Percentiles rank a stretch among this genome's conserved stretches.
Conservation (phyloP, 495 filamentous ascomycete species). For the Penicillium macrosclerotiorum region DNA sequence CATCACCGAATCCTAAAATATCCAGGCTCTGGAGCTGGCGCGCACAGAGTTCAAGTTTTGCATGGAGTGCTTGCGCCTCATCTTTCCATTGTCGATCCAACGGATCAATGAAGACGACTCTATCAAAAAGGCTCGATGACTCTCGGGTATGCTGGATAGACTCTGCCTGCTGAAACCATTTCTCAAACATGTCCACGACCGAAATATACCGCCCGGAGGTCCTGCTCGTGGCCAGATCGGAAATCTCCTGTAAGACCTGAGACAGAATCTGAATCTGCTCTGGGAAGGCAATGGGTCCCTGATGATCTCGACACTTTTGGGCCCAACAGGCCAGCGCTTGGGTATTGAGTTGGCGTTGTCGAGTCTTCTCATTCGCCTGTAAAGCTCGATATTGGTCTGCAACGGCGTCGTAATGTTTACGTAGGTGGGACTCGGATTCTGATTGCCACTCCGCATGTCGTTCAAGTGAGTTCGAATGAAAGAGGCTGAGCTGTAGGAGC, state of each 20-base stretch:
- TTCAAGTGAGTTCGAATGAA: slow-evolving; percentile 51
- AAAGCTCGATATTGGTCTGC: slow-evolving; percentile 33
- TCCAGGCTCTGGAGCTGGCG: slow-evolving; percentile 38
- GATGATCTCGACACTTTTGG: slow-evolving; percentile 29
- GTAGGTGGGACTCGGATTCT: slow-evolving; percentile 32
- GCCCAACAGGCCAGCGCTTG: slow-evolving; percentile 41
- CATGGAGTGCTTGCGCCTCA: slow-evolving; percentile 32
- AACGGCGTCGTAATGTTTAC: slow-evolving; percentile 40
- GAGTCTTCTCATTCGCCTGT: slow-evolving; percentile 33
- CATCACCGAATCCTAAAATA: slow-evolving; percentile 35
- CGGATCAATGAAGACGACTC: slow-evolving; percentile 39
- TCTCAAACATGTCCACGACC: slow-evolving; percentile 37
- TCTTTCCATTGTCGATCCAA: slow-evolving; percentile 45
- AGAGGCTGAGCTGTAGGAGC: slow-evolving; percentile 67
- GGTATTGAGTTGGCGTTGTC: slow-evolving; percentile 41
- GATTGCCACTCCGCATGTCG: slow-evolving; percentile 35
- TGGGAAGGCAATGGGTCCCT: slow-evolving; percentile 28
- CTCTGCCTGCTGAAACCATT: slow-evolving; percentile 43
- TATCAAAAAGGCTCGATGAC: slow-evolving; percentile 3
- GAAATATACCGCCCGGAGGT: slow-evolving; percentile 32
- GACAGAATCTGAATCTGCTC: slow-evolving; percentile 46
- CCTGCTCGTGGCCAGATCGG: slow-evolving; percentile 25
- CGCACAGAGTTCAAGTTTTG: slow-evolving; percentile 40
- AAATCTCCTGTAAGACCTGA: slow-evolving; percentile 41
- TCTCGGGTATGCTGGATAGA: slow-evolving; percentile 29